Evolutionary conservation across 192 early-diverging fungal genomes (phyloP), one percentile per base, ranked within the genome.

Genomic region (Podila verticillata): DNA sequence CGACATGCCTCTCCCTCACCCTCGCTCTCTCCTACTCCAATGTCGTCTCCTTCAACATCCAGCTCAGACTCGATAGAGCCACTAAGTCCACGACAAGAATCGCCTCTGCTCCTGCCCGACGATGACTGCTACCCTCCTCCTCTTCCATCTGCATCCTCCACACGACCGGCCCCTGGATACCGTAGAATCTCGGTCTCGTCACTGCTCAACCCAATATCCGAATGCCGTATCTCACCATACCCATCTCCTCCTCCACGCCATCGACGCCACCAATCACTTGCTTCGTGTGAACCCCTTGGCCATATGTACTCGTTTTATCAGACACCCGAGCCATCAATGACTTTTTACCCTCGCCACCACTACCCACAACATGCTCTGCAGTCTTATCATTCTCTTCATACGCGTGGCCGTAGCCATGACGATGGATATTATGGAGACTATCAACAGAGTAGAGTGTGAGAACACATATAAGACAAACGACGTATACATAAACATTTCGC

Each of bases 11-110:
- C 51, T 0, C 51, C n/a, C 10, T 54, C 51, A 2, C 24, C 51
- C 24, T 54, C 51, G 7, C 51, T 54, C 22, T 54, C 51, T 26
- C 51, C 51, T 54, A 26, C n/a, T 7, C 51, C 51, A 19, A 54
- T 54, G 51, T 54, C 51, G 51, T 54, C 51, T n/a, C 51, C 51
- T 54, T 54, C 51, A n/a, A 54, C 51, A n/a, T 24, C 51, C 6
- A n/a, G 51, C 22, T 54, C 51, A n/a, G 51, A 54, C 51, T 54
- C 51, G 2, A 26, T 54, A n/a, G 51, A 54, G 22, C 51, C 51
- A 24, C 20, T 24, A 26, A 54, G 51, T 26, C 51, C 51, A n/a
- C 20, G 51, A 54, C 51, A 54, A 54, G 51, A 54, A 0, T 54
- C 51, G 7, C 51, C 51, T n/a, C 4, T 54, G 51, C n/a, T 54